Evolutionary conservation across 1,284 basidiomycete species (phyloP), one percentile per base, ranked within the genome.

Genomic region (Rhodotorula glutinis): DNA sequence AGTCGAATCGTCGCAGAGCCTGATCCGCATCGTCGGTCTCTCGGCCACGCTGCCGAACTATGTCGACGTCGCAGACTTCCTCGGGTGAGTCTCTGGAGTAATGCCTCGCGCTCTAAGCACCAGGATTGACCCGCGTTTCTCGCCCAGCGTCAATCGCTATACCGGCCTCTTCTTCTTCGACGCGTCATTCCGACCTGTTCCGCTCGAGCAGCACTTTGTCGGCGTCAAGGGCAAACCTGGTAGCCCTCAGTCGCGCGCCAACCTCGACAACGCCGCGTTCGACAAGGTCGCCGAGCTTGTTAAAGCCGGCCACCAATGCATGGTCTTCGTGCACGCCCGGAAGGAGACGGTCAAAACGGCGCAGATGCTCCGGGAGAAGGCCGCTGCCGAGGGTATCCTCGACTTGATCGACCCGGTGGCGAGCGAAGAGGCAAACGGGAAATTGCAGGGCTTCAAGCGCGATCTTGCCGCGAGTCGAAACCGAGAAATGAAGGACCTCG

Each of bases 121-220:
- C 25, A 13, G 2, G 33, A 41, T 27, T 33, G 30, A 44, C 2
- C 38, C 14, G 14, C 21, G 43, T 9, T 16, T 16, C 8, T 19
- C 43, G 8, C 17, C n/a, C 74, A 91, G 92, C 62, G 96, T 97
- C 60, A 93, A 93, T 60, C 86, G 85, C 44, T 85, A 91, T 72
- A 88, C 86, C 47, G 96, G 96, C n/a, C 81, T 99, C 11, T 99
- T 98, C 82, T 99, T 90, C 82, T 99, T 99, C 76, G 97, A 98
- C 79, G 89, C 92, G 0, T 96, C 94, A 0, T 99, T 99, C 82
- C 84, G 96, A 40, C 96, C 96, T 1, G 88, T 99, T 30, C 96
- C 97, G 13, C 84, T 98, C 41, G 92, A 99, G 78, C 96, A 98
- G 78, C 96, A 98, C 80, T 99, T 98, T 78, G 82, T 99, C 66